Evolutionary conservation across 805 yeast species (phyloP).

Genomic region (Candida ascalaphidarum): DNA sequence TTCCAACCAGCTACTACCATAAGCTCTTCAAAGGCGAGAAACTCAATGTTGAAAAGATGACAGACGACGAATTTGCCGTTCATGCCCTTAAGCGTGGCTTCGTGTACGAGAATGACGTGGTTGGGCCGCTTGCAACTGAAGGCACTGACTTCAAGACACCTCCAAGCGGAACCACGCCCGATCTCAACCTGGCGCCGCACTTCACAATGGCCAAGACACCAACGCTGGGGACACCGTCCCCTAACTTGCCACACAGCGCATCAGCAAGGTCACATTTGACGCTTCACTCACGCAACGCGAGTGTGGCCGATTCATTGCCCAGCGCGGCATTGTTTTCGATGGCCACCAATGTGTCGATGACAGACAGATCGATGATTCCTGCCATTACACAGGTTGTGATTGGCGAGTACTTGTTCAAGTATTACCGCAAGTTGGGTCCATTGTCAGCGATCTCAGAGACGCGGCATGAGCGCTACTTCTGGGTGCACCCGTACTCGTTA

Average conservation of each 20-base stretch:
- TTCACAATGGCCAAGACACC: too few species aligned
- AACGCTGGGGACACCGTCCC: background rate
- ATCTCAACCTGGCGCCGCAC: background rate
- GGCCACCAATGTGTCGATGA: slow-evolving; percentile 56
- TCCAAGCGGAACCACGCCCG: background rate
- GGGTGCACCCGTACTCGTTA: slow-evolving; percentile 93
- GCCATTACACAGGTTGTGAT: slow-evolving; percentile 88
- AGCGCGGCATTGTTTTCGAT: slow-evolving; percentile 31
- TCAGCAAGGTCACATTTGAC: slow-evolving; percentile 23
- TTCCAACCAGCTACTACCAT: slow-evolving; percentile 59
- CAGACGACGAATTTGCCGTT: slow-evolving; percentile 35
- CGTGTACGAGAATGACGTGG: slow-evolving; percentile 14
- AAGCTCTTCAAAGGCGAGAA: slow-evolving; percentile 41
- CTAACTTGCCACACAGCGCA: slow-evolving; percentile 7
- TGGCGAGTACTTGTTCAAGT: slow-evolving; percentile 85
- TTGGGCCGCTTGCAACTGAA: slow-evolving; percentile 9
- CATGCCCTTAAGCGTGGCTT: slow-evolving; percentile 46
- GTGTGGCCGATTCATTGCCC: slow-evolving; percentile 23
- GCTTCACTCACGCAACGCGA: slow-evolving; percentile 15
- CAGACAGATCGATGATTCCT: slow-evolving; percentile 67
- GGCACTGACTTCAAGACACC: background rate
- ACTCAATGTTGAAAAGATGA: slow-evolving; percentile 34
- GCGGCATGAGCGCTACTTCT: slow-evolving; percentile 87
- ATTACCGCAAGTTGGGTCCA: slow-evolving; percentile 71
- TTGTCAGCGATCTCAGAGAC: slow-evolving; percentile 66